phyloP scores from a whole-genome alignment of 306 rosid species.

The Vigna nakashimae region DNA sequence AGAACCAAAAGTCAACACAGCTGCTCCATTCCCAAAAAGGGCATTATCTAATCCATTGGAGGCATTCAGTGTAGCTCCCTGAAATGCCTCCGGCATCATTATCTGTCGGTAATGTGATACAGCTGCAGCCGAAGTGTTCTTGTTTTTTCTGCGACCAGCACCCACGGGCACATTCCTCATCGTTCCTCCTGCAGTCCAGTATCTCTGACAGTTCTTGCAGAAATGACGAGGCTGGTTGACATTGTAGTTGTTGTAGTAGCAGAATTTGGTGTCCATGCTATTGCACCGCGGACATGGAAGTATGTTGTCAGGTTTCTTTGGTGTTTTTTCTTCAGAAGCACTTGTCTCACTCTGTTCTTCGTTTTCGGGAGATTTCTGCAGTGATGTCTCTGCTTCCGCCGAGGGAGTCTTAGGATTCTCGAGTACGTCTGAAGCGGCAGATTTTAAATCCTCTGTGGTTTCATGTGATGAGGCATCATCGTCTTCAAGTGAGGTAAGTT shows the following conservation, averaged over 20 bases:
- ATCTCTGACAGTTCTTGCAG: slow-evolving; percentile 95
- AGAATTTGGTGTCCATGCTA: slow-evolving; percentile 94
- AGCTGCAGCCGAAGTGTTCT: slow-evolving; percentile 50
- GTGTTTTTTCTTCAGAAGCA: slow-evolving; percentile 62
- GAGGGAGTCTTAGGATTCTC: slow-evolving; percentile 71
- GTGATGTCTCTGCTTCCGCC: slow-evolving; percentile 62
- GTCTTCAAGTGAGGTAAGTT: slow-evolving; percentile 47
- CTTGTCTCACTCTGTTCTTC: slow-evolving; percentile 72
- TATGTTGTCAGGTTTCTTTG: slow-evolving; percentile 83
- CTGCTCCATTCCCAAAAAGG: slow-evolving; percentile 51
- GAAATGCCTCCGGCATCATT: slow-evolving; percentile 59
- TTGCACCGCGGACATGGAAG: slow-evolving; percentile 90
- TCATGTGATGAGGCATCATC: slow-evolving; percentile 50
- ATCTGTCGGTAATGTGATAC: slow-evolving; percentile 61
- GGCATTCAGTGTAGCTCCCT: slow-evolving; percentile 46
- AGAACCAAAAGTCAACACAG: slow-evolving; percentile 69
- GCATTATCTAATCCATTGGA: slow-evolving; percentile 53
- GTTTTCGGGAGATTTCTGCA: slow-evolving; percentile 58
- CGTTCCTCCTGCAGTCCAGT: slow-evolving; percentile 98
- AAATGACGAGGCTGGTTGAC: slow-evolving; percentile 97
- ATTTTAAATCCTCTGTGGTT: slow-evolving; percentile 56
- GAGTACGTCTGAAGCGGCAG: slow-evolving; percentile 50
- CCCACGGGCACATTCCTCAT: slow-evolving; percentile 94
- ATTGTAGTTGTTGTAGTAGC: slow-evolving; percentile 94
- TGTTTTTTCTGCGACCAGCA: slow-evolving; percentile 94